phyloP scores from a whole-genome alignment of 176 grass and related monocot genomes.

The Chloris gayana region DNA sequence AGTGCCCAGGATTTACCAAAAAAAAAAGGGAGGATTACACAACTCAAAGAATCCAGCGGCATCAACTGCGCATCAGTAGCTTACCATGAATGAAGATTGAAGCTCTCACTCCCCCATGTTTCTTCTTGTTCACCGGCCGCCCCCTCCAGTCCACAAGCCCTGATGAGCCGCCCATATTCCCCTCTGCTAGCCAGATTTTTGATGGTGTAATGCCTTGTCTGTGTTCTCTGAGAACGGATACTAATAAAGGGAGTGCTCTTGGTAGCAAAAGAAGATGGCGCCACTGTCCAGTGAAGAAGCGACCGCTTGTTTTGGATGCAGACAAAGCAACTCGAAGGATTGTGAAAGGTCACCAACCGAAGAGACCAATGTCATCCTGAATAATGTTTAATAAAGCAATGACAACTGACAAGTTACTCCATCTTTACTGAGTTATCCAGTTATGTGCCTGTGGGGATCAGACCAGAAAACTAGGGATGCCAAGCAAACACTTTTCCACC shows the following conservation, averaged over 20 bases:
- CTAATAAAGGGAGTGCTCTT: not conserved
- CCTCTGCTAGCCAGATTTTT: not conserved
- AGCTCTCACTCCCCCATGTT: constrained; percentile 49
- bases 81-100: constrained; percentile 28
- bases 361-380: not conserved
- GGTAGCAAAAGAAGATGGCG: not conserved
- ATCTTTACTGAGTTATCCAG: not conserved
- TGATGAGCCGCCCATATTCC: constrained; percentile 31
- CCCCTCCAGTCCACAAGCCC: constrained; percentile 51
- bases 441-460: not conserved
- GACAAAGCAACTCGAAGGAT: not conserved
- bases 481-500: no score
- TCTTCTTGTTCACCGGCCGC: constrained; percentile 35
- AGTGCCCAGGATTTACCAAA: not conserved
- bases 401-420: not conserved
- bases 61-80: not conserved
- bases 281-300: constrained; percentile 2
- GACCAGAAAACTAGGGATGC: no score
- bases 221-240: not conserved
- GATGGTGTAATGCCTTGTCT: not conserved
- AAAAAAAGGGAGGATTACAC: not conserved
- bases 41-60: not conserved
- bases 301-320: not conserved
- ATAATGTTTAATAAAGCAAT: not conserved
- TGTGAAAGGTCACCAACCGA: constrained; percentile 34